Evolutionary conservation across 2,329 filamentous ascomycete genomes (phyloP).

Genomic region (Thielaviopsis euricoi): DNA sequence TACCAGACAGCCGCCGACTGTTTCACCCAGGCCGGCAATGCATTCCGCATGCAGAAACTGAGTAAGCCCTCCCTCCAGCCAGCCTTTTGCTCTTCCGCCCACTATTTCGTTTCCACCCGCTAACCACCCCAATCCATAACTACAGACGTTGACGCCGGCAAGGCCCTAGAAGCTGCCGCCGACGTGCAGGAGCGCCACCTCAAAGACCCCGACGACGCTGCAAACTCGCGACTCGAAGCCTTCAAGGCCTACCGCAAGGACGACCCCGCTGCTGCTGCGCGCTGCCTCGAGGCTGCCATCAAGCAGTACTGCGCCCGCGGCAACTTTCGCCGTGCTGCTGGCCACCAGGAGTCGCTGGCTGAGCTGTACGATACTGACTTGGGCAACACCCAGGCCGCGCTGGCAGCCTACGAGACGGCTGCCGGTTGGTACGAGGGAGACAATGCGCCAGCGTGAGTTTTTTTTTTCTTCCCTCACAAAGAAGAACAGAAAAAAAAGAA

Average conservation of each 20-base stretch:
- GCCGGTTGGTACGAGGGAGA: conserved; percentile 82
- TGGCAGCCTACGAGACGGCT: conserved; percentile 70
- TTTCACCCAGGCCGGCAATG: conserved; percentile 78
- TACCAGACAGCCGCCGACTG: conserved; percentile 78
- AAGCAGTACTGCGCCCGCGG: conserved; percentile 75
- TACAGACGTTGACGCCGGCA: conserved; percentile 66
- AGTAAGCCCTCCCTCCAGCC: conserved; percentile 32
- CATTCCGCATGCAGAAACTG: conserved; percentile 74
- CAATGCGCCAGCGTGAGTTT: conserved; percentile 60
- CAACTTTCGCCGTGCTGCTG: conserved; percentile 80
- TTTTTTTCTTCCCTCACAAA: not conserved
- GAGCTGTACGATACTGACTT: conserved; percentile 75
- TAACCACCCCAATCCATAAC: not conserved
- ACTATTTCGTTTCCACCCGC: not conserved
- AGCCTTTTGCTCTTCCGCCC: not conserved
- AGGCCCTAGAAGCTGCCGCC: conserved; percentile 77
- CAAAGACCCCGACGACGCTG: conserved; percentile 83
- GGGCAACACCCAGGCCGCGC: conserved; percentile 59
- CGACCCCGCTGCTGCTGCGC: conserved; percentile 65
- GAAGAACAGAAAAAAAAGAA: not conserved
- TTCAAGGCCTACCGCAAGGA: conserved; percentile 90
- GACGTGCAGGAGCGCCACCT: conserved; percentile 62
- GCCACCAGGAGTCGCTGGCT: conserved; percentile 75
- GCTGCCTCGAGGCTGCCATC: conserved; percentile 66
- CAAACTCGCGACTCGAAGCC: conserved; percentile 74